phyloP scores from a whole-genome alignment of 2,329 filamentous ascomycete species.

The Lachnellula subtilissima region DNA sequence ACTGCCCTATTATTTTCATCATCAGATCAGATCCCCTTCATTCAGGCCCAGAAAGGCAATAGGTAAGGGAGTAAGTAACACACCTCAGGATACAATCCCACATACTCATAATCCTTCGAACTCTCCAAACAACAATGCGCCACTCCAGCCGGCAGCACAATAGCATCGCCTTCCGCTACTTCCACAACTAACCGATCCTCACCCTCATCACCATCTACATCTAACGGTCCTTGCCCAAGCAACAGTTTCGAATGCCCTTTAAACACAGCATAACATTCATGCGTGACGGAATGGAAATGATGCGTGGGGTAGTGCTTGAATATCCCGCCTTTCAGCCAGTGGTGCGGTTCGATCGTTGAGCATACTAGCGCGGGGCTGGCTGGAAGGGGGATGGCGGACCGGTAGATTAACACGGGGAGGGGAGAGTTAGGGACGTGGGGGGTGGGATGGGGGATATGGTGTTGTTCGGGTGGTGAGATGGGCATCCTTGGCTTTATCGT shows the following conservation, averaged over 20 bases:
- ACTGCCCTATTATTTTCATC: slow-evolving; percentile 12
- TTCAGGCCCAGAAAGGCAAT: too few species aligned
- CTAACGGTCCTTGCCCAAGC: slow-evolving; percentile 30
- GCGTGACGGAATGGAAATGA: slow-evolving; percentile 34
- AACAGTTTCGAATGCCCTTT: slow-evolving; percentile 27
- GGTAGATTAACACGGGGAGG: slow-evolving; percentile 34
- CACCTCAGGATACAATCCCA: slow-evolving; percentile 35
- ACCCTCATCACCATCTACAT: slow-evolving; percentile 9
- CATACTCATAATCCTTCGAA: slow-evolving; percentile 31
- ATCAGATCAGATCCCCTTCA: background rate
- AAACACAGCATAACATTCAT: slow-evolving; percentile 35
- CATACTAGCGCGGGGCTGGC: slow-evolving; percentile 22
- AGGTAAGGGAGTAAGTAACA: background rate
- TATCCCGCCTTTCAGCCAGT: slow-evolving; percentile 31
- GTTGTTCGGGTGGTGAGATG: slow-evolving; percentile 10
- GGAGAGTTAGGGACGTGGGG: slow-evolving; percentile 31
- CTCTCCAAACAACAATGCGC: slow-evolving; percentile 31
- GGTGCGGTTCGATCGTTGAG: slow-evolving; percentile 27
- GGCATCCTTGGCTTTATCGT: background rate
- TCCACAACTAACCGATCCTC: slow-evolving; percentile 13
- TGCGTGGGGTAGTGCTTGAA: slow-evolving; percentile 21
- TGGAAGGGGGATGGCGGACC: slow-evolving; percentile 28
- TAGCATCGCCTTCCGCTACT: slow-evolving; percentile 30
- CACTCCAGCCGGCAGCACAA: slow-evolving; percentile 34
- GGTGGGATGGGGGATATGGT: slow-evolving; percentile 20